phyloP scores from a whole-genome alignment of 768 basidiomycete genomes.

The Gautieria morchelliformis region DNA sequence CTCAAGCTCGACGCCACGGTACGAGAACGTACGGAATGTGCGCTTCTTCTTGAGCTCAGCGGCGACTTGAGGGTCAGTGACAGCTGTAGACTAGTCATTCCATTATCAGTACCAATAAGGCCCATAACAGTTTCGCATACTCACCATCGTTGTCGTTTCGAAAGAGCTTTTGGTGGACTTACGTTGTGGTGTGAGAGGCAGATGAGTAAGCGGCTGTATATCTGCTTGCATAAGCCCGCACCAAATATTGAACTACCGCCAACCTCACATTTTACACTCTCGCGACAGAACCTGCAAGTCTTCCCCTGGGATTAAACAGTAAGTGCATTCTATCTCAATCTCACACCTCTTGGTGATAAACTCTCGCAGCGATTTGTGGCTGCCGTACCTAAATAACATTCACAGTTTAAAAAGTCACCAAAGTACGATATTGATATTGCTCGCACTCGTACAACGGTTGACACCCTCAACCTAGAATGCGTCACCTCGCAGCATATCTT shows the following conservation, averaged over 20 bases:
- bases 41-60: conserved; percentile 98
- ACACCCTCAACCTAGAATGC: conserved; percentile 37
- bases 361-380: conserved; percentile 74
- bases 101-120: background rate
- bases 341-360: background rate
- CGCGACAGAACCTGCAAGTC: conserved; percentile 84
- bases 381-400: conserved; percentile 42
- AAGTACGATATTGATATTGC: conserved; percentile 24
- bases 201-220: conserved; percentile 9
- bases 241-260: conserved; percentile 1
- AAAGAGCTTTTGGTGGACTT: background rate
- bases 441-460: background rate
- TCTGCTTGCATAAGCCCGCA: conserved; percentile 4
- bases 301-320: conserved; percentile 88
- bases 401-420: conserved; percentile 19
- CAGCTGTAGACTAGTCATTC: conserved; percentile 56
- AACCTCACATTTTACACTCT: background rate
- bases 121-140: background rate
- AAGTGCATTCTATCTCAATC: conserved; percentile 17
- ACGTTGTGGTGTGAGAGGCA: background rate
- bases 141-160: conserved; percentile 20
- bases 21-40: conserved; percentile 98
- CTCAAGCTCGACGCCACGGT: conserved; percentile 96
- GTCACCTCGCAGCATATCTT: conserved; percentile 91
- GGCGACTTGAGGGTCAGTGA: conserved; percentile 89